Conservation (phyloP, 1,139 yeast genomes). For the Protomyces inundatus region DNA sequence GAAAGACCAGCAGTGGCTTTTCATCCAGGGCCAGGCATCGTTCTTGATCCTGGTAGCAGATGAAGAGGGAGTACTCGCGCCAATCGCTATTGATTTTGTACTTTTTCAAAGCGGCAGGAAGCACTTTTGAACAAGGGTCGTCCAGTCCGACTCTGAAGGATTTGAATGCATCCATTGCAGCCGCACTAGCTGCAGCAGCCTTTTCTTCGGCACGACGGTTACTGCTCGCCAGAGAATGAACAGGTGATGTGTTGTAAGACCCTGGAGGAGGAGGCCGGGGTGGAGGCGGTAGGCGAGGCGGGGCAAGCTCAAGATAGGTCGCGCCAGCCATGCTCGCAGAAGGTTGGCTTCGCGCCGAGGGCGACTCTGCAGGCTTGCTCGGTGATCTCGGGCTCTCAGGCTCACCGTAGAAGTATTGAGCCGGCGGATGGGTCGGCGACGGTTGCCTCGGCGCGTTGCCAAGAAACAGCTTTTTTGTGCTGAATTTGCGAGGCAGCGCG, state of each 20-base stretch:
- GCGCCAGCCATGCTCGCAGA: neutral
- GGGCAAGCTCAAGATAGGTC: neutral
- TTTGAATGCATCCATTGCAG: constrained; percentile 61
- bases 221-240: neutral
- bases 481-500: constrained; percentile 7
- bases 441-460: constrained; percentile 18
- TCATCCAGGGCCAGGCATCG: constrained; percentile 78
- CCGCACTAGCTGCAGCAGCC: constrained; percentile 1
- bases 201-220: neutral
- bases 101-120: constrained; percentile 84
- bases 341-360: neutral
- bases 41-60: constrained; percentile 67
- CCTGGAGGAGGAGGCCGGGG: constrained; percentile 26
- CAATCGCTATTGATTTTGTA: constrained; percentile 80
- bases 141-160: constrained; percentile 84
- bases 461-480: constrained; percentile 25
- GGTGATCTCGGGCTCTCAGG: constrained; percentile 20
- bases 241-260: neutral
- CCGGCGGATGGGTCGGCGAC: constrained; percentile 20
- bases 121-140: constrained; percentile 82
- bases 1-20: constrained; percentile 82
- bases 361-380: neutral
- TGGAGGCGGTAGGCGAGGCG: constrained; percentile 9
- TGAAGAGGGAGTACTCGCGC: constrained; percentile 82
- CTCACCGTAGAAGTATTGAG: constrained; percentile 11